A percentile compares a stretch with the other conserved stretches of the same genome.
Evolutionary conservation across 192 early-diverging fungal species (phyloP).

Genomic region (Backusella sp.): DNA sequence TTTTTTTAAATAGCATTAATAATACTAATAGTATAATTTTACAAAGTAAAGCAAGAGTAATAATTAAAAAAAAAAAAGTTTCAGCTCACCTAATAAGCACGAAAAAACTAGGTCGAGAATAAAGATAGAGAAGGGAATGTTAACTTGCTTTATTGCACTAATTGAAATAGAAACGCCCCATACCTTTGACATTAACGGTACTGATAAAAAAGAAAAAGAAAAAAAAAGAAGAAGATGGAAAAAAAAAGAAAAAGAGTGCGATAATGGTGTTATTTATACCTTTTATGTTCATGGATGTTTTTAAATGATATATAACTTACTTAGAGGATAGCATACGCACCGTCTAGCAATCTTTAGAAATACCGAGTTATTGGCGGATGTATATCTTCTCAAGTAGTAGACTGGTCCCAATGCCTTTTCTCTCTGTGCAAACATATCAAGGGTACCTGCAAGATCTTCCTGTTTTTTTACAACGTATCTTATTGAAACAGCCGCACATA

Average conservation of each 20-base stretch:
- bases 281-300: neutral
- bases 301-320: constrained; percentile 1
- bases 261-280: neutral
- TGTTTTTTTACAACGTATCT: neutral
- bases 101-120: constrained; percentile 13
- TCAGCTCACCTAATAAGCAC: neutral
- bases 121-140: constrained; percentile 11
- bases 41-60: neutral
- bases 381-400: neutral
- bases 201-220: neutral
- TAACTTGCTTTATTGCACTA: neutral
- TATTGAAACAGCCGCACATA: neutral
- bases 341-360: constrained; percentile 13
- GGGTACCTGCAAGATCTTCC: neutral
- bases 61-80: neutral
- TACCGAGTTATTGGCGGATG: neutral
- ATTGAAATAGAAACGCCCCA: constrained; percentile 10
- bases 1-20: neutral
- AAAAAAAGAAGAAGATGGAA: neutral
- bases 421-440: constrained; percentile 5
- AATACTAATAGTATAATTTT: neutral
- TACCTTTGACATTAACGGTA: constrained; percentile 15
- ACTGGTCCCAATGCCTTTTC: neutral
- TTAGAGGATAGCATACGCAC: constrained; percentile 14
- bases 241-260: neutral